Percentiles rank a stretch among this genome's conserved stretches.
phyloP scores from a whole-genome alignment of 805 yeast genomes.

The Pichia scutulata region DNA sequence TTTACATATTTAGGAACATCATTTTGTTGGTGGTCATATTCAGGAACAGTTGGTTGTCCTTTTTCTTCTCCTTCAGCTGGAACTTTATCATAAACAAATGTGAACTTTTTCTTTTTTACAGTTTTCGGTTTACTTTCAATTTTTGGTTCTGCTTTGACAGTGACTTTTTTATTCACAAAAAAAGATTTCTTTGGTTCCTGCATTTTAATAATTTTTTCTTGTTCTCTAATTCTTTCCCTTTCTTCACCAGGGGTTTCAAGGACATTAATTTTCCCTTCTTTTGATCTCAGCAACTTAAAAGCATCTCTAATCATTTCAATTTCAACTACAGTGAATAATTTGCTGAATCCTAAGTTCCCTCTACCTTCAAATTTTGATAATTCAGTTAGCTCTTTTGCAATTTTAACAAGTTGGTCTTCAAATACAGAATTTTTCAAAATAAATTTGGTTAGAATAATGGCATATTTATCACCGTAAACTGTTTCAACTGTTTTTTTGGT shows the following conservation, averaged over 20 bases:
- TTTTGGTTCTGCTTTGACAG: background rate
- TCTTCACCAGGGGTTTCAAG: background rate
- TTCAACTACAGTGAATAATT: constrained; percentile 3
- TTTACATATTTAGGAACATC: background rate
- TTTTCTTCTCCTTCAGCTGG: background rate
- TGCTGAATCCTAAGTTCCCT: constrained; percentile 1
- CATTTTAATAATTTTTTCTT: background rate
- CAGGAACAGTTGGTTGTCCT: background rate
- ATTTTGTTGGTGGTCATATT: background rate
- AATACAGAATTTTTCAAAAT: background rate
- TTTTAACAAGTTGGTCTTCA: constrained; percentile 1
- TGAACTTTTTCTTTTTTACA: background rate
- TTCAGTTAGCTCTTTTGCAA: constrained; percentile 2
- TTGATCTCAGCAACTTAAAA: constrained; percentile 5
- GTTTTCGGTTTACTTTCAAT: background rate
- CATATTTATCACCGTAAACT: constrained; percentile 10
- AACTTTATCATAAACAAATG: background rate
- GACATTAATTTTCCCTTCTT: constrained; percentile 6
- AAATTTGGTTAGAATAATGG: constrained; percentile 6
- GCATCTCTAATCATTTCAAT: constrained; percentile 7
- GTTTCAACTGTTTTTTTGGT: background rate
- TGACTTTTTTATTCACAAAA: no score
- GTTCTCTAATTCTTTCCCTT: background rate
- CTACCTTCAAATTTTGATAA: constrained; percentile 6
- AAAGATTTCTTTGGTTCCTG: background rate